Conservation (phyloP, 1,139 yeast genomes). For the Debaryomyces sp. region DNA sequence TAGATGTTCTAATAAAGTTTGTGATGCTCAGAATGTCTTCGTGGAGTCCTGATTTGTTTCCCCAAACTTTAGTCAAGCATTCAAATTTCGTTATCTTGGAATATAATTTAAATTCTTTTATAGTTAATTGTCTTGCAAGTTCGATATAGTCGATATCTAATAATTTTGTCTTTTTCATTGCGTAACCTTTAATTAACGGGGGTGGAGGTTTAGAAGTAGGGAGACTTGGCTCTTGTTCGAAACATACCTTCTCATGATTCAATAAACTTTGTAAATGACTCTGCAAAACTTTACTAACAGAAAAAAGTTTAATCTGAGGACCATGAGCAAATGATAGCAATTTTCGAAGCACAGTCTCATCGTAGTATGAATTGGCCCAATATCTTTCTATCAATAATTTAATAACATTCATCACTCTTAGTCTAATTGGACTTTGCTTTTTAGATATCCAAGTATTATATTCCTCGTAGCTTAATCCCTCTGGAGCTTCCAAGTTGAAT, state of each 20-base stretch:
- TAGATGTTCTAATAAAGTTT: slow-evolving; percentile 76
- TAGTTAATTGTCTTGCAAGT: slow-evolving; percentile 81
- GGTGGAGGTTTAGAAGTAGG: slow-evolving; percentile 43
- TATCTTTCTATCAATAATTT: slow-evolving; percentile 70
- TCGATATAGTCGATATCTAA: slow-evolving; percentile 75
- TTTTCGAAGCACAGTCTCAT: slow-evolving; percentile 47
- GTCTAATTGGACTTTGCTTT: slow-evolving; percentile 68
- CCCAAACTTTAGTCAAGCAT: slow-evolving; percentile 81
- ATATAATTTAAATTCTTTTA: slow-evolving; percentile 75
- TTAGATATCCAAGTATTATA: slow-evolving; percentile 78
- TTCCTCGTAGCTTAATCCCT: slow-evolving; percentile 82
- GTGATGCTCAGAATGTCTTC: slow-evolving; percentile 59
- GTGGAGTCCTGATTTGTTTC: slow-evolving; percentile 61
- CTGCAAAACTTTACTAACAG: slow-evolving; percentile 34
- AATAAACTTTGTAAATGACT: slow-evolving; percentile 28
- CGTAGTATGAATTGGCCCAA: slow-evolving; percentile 72
- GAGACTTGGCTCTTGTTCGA: slow-evolving; percentile 33
- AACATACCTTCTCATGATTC: slow-evolving; percentile 35
- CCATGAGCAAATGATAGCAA: slow-evolving; percentile 62
- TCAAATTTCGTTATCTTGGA: slow-evolving; percentile 71
- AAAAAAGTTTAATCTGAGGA: slow-evolving; percentile 47
- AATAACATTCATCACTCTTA: slow-evolving; percentile 71
- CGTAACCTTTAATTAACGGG: slow-evolving; percentile 39
- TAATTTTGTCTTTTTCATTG: slow-evolving; percentile 48
- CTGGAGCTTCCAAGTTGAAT: slow-evolving; percentile 81